A percentile compares a stretch with the other conserved stretches of the same genome.
These are phyloP conservation scores for Pythium aquatile DNA, from an alignment of 352 stramenopile genomes.

Conservation along the genomic window DNA sequence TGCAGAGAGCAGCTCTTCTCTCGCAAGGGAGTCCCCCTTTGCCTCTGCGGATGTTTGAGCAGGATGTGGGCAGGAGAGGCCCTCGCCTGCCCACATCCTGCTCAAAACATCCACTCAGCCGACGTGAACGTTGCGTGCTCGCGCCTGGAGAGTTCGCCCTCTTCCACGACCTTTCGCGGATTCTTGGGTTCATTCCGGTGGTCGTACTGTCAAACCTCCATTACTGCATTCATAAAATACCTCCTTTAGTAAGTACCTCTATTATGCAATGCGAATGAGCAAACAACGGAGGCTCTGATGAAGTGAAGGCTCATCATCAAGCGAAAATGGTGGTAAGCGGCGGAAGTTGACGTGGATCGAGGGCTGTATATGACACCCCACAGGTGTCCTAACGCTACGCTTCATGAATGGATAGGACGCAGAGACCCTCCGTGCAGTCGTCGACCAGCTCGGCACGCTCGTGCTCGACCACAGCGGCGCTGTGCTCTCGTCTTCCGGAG, in stretches of 20 bases:
- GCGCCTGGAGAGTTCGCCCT: neutral
- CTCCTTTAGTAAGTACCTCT: neutral
- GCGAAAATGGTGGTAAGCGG: conserved; percentile 5
- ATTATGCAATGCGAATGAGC: neutral
- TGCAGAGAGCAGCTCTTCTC: no score
- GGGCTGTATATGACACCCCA: no score
- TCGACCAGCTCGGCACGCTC: conserved; percentile 57
- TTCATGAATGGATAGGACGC: conserved; percentile 38
- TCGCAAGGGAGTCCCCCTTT: no score
- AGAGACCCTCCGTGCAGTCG: conserved; percentile 42
- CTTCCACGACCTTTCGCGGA: conserved; percentile 1
- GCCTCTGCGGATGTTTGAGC: no score
- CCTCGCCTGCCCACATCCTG: no score
- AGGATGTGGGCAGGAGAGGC: no score
- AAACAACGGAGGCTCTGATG: no score
- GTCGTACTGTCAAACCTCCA: neutral
- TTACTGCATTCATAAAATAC: neutral
- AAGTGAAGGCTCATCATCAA: neutral
- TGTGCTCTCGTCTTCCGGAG: conserved; percentile 62
- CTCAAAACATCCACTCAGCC: no score
- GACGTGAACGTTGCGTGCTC: neutral
- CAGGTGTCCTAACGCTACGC: no score
- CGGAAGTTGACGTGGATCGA: neutral
- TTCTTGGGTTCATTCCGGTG: neutral
- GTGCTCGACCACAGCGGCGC: conserved; percentile 58